Evolutionary conservation across 1,284 basidiomycete genomes (phyloP).

Genomic region (Pholiota adiposa): DNA sequence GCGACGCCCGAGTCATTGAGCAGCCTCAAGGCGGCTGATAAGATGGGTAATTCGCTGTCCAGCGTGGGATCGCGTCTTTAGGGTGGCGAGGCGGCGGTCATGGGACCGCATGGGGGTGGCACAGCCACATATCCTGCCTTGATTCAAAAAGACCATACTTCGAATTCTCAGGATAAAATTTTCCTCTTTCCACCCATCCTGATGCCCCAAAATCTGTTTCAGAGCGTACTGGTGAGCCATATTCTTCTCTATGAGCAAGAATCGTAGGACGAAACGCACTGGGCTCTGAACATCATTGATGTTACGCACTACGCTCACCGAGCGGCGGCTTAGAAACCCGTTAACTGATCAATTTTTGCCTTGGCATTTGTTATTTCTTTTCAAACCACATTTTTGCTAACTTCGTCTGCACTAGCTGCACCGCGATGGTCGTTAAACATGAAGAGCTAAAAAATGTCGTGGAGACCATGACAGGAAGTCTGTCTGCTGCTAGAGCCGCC

Average conservation of each 20-base stretch:
- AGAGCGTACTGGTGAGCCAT: constrained; percentile 17
- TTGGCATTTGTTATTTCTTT: constrained; percentile 14
- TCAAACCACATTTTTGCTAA: constrained; percentile 13
- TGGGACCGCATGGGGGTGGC: constrained; percentile 2
- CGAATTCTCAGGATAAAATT: background rate
- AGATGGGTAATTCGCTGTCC: background rate
- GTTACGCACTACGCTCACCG: constrained; percentile 76
- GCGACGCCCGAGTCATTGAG: background rate
- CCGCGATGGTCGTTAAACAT: constrained; percentile 13
- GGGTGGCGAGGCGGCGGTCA: background rate
- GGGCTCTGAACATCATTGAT: constrained; percentile 79
- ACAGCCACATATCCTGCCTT: background rate
- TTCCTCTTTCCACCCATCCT: background rate
- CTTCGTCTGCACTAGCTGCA: constrained; percentile 4
- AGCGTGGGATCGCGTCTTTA: background rate
- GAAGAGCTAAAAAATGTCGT: constrained; percentile 39
- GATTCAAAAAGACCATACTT: background rate
- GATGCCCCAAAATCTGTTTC: background rate
- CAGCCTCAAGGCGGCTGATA: background rate
- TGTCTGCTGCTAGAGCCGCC: constrained; percentile 62
- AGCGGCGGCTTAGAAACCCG: constrained; percentile 91
- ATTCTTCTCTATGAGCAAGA: constrained; percentile 6
- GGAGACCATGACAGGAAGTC: constrained; percentile 66
- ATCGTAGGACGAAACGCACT: constrained; percentile 79
- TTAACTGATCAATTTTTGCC: constrained; percentile 61